Evolutionary conservation across 148 eudicot species (phyloP), one percentile per base, ranked within the genome.

Genomic region (Chenopodium berlandieri): DNA sequence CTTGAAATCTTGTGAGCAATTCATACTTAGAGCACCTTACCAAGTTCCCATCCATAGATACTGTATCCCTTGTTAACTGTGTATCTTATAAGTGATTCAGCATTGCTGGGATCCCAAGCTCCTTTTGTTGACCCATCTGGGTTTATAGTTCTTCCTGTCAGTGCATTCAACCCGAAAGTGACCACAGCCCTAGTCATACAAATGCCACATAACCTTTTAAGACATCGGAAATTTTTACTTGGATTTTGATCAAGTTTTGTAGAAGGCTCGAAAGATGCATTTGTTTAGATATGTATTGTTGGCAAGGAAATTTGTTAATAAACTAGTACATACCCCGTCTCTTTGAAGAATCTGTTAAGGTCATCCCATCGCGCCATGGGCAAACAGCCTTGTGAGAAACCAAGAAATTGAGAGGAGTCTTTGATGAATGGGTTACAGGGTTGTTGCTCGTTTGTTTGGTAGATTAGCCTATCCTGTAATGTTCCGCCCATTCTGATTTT

Each of bases 401-500:
- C 90, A 22, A 91, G 80, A 75, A 89, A 32, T 81, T 69, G 80
- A 9, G 86, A 74, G 62, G 60, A 70, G 71, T 85, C 78, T 58
- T 25, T 58, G 11, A 76, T 78, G 56, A 90, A 91, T 19, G 87
- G 81, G 60, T 82, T 22, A 63, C 95, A 91, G 22, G 90, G 86
- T 75, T 76, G 84, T 48, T 82, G 85, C n/a, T 34, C 46, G 60
- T 74, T 19, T 25, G 78, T 85, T 86, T 93, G 90, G 81, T 91
- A 93, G 32, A 83, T 44, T 62, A 93, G 77, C 50, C 78, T 87
- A 60, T 93, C 93, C 84, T 93, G 94, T 78, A 91, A 81, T 20
- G 95, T 88, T 56, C 97, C 97, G 8, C 97, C 97, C 77, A 93
- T 75, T 88, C 97, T 90, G 14, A 93, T 89, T 85, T 89, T 93